Evolutionary conservation across 2,329 filamentous ascomycete genomes (phyloP).

Genomic region (Didymella lethalis): DNA sequence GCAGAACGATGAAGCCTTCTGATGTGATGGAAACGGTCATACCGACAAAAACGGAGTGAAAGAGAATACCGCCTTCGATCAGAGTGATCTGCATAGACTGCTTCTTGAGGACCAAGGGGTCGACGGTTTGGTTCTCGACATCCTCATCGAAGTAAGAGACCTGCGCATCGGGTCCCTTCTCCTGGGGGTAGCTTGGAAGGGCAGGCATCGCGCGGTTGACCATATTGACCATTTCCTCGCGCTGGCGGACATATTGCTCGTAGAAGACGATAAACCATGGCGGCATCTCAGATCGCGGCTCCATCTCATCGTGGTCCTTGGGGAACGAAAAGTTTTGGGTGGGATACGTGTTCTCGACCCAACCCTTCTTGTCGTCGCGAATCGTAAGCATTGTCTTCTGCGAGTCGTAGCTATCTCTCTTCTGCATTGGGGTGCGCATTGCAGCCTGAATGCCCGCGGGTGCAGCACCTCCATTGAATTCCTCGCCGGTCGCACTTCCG

Average conservation of each 20-base stretch:
- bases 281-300: conserved; percentile 60
- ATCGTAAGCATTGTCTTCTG: conserved; percentile 46
- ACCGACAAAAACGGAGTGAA: conserved; percentile 70
- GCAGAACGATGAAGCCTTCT: conserved; percentile 64
- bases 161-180: conserved; percentile 24
- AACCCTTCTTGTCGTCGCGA: conserved; percentile 45
- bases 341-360: conserved; percentile 44
- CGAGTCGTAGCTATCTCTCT: conserved; percentile 47
- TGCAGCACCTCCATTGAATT: conserved; percentile 36
- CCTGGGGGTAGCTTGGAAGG: conserved; percentile 45
- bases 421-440: conserved; percentile 43
- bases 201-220: conserved; percentile 53
- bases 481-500: conserved; percentile 61
- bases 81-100: conserved; percentile 52
- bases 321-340: conserved; percentile 42
- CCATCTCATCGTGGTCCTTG: conserved; percentile 37
- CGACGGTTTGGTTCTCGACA: conserved; percentile 44
- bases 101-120: conserved; percentile 51
- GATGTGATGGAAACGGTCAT: conserved; percentile 68
- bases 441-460: conserved; percentile 39
- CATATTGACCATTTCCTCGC: conserved; percentile 65
- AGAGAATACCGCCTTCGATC: conserved; percentile 68
- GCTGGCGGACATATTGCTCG: conserved; percentile 68
- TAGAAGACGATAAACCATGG: conserved; percentile 70
- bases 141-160: conserved; percentile 50